These are phyloP conservation scores for Sporopachydermia quercuum DNA, from an alignment of 805 yeast genomes.

Conservation along the genomic window DNA sequence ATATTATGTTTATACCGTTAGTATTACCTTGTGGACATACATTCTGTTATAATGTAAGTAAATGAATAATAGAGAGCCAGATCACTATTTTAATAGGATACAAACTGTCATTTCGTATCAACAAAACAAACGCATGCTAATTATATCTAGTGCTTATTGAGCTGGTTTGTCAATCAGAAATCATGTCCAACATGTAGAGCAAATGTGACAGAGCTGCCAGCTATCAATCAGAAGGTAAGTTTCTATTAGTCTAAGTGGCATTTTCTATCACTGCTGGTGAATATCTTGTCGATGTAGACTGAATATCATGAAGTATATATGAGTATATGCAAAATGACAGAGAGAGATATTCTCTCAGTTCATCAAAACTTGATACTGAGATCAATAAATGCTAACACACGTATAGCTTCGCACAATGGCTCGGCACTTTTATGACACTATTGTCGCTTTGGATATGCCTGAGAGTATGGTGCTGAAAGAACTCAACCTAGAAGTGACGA, in stretches of 20 bases:
- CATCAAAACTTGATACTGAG: too few relatives aligned
- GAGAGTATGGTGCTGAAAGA: background rate
- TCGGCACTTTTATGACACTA: background rate
- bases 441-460: background rate
- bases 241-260: too few relatives aligned
- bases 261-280: too few relatives aligned
- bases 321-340: too few relatives aligned
- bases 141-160: slow-evolving; percentile 3
- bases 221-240: slow-evolving; percentile 2
- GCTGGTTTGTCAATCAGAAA: slow-evolving; percentile 5
- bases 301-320: too few relatives aligned
- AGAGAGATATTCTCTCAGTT: too few relatives aligned
- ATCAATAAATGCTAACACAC: too few relatives aligned
- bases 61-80: too few relatives aligned
- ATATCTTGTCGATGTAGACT: too few relatives aligned
- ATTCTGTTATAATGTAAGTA: slow-evolving; percentile 34
- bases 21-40: slow-evolving; percentile 48
- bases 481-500: background rate
- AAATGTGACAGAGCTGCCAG: slow-evolving; percentile 12
- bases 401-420: slow-evolving; percentile 1
- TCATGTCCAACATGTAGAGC: slow-evolving; percentile 21
- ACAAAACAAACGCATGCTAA: too few relatives aligned
- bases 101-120: too few relatives aligned
- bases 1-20: slow-evolving; percentile 44
- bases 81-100: too few relatives aligned